phyloP scores from a whole-genome alignment of 768 basidiomycete genomes.

The Coprinellus aureogranulatus region DNA sequence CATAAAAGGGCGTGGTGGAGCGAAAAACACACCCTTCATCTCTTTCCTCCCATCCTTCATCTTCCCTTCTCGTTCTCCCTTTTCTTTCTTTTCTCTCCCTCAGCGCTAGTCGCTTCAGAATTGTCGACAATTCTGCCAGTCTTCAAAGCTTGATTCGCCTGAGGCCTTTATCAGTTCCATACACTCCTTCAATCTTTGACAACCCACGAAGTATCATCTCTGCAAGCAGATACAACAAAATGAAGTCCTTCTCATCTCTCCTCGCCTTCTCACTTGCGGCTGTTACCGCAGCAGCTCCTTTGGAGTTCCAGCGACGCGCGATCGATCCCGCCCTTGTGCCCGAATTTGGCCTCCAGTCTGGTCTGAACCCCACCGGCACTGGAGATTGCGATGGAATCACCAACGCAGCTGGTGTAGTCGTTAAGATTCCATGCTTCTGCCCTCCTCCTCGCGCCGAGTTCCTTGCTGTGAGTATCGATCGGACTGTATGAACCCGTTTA shows the following conservation, averaged over 20 bases:
- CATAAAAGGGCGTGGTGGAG: neutral
- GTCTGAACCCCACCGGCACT: conserved; percentile 59
- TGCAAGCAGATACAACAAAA: conserved; percentile 3
- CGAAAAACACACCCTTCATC: neutral
- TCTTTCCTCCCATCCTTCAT: neutral
- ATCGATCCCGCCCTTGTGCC: conserved; percentile 53
- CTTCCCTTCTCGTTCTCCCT: conserved; percentile 1
- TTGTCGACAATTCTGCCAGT: conserved; percentile 9
- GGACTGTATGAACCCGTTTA: neutral
- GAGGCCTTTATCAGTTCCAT: conserved; percentile 6
- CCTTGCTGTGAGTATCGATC: conserved; percentile 39
- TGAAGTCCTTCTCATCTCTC: conserved; percentile 24
- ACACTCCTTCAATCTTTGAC: neutral
- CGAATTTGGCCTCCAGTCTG: conserved; percentile 53
- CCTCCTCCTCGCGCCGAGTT: conserved; percentile 56
- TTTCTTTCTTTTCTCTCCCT: conserved; percentile 3
- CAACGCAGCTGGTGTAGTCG: conserved; percentile 51
- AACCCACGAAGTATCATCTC: neutral
- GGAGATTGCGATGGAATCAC: conserved; percentile 63
- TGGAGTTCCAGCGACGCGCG: conserved; percentile 30
- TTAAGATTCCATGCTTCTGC: conserved; percentile 65
- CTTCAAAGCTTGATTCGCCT: conserved; percentile 6
- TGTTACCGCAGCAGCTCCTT: conserved; percentile 39
- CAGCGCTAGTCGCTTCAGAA: conserved; percentile 7
- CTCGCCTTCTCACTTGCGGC: conserved; percentile 30